A percentile compares a stretch with the other conserved stretches of the same genome.
phyloP scores from a whole-genome alignment of 1,139 yeast genomes.

The Kurtzmaniella natalensis region DNA sequence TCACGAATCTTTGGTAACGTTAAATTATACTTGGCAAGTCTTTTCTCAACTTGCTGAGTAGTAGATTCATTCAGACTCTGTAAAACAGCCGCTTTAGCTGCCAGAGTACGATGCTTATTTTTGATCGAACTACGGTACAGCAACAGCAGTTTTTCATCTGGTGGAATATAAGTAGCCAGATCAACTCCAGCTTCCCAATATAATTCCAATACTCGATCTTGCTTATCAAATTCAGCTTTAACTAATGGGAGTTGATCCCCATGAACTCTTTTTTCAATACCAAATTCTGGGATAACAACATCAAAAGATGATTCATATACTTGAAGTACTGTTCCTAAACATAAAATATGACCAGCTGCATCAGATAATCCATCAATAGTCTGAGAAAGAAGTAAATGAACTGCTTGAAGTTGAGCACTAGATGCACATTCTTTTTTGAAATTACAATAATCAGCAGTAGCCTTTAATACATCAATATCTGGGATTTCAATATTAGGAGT shows the following conservation, averaged over 20 bases:
- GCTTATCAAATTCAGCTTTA: constrained; percentile 87
- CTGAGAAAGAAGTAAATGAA: constrained; percentile 80
- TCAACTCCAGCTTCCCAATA: constrained; percentile 93
- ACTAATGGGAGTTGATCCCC: constrained; percentile 93
- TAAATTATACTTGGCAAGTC: constrained; percentile 48
- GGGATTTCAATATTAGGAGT: constrained; percentile 2
- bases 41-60: constrained; percentile 40
- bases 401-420: constrained; percentile 91
- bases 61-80: constrained; percentile 36
- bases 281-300: constrained; percentile 89
- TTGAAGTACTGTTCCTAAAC: constrained; percentile 84
- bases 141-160: constrained; percentile 74
- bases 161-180: constrained; percentile 86
- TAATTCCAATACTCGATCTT: constrained; percentile 64
- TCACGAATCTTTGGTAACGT: constrained; percentile 47
- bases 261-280: constrained; percentile 95
- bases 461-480: constrained; percentile 70
- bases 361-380: constrained; percentile 77
- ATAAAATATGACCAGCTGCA: constrained; percentile 73
- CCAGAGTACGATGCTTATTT: constrained; percentile 71
- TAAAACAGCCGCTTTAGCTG: constrained; percentile 62
- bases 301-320: constrained; percentile 97
- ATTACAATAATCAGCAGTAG: constrained; percentile 87
- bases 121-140: constrained; percentile 75
- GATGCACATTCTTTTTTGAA: constrained; percentile 94